These are phyloP conservation scores for Cutaneotrichosporon cutaneum DNA, from an alignment of 1,284 basidiomycete genomes.

Conservation along the genomic window DNA sequence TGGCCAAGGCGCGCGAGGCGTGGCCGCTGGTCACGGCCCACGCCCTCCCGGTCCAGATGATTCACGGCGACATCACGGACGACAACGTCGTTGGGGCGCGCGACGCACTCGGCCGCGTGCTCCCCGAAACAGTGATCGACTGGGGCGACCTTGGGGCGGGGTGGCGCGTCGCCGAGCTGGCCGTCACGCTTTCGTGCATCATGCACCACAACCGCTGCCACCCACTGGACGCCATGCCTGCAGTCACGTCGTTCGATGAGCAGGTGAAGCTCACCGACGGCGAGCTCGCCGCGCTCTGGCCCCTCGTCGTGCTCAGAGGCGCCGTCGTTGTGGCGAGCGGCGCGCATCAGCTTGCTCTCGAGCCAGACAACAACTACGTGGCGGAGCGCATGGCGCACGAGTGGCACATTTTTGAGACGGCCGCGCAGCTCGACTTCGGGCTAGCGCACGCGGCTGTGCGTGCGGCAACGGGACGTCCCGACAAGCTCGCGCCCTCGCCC, in stretches of 20 bases:
- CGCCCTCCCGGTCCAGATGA: constrained; percentile 13
- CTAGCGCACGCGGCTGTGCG: constrained; percentile 9
- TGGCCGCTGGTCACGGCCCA: constrained; percentile 1
- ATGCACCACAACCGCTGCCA: constrained; percentile 14
- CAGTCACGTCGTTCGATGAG: constrained; percentile 14
- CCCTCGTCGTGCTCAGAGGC: constrained; percentile 15
- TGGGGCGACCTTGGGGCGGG: constrained; percentile 20
- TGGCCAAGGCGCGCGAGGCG: neutral
- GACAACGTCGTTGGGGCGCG: constrained; percentile 21
- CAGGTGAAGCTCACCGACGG: constrained; percentile 6
- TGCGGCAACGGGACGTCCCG: neutral
- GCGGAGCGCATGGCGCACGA: constrained; percentile 14
- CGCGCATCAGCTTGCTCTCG: constrained; percentile 13
- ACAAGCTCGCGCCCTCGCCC: neutral
- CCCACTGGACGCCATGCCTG: constrained; percentile 13
- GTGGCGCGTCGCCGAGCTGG: constrained; percentile 21
- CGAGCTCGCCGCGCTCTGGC: constrained; percentile 20
- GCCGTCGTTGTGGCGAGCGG: constrained; percentile 15
- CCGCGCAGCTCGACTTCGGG: neutral
- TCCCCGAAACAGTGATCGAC: constrained; percentile 14
- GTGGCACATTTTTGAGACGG: constrained; percentile 16
- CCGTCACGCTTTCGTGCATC: constrained; percentile 12
- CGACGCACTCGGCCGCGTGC: constrained; percentile 16
- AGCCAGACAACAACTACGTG: constrained; percentile 15
- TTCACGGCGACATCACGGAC: constrained; percentile 24